Conservation (phyloP, 169 alveolate species). For the Eimeria acervulina region DNA sequence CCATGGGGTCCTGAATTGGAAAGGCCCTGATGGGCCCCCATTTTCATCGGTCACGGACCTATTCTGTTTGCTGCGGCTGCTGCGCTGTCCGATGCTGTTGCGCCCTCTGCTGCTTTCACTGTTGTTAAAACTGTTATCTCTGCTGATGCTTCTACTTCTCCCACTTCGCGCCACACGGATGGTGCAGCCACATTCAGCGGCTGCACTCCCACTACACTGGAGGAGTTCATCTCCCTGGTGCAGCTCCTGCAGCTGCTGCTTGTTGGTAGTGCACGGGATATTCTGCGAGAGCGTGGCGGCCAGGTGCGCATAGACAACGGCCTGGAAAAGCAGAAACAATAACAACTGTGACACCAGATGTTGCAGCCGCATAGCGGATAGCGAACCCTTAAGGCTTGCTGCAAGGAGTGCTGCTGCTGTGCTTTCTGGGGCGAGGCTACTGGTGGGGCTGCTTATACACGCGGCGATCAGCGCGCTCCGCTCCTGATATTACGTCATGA, state of each 20-base stretch:
- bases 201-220: neutral
- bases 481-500: neutral
- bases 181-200: neutral
- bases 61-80: neutral
- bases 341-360: neutral
- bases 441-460: conserved; percentile 27
- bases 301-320: neutral
- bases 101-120: conserved; percentile 19
- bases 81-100: neutral
- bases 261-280: neutral
- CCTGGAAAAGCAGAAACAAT: neutral
- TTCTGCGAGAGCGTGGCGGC: conserved; percentile 2
- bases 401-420: conserved; percentile 7
- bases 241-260: conserved; percentile 2
- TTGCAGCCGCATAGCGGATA: conserved; percentile 58
- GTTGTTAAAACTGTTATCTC: neutral
- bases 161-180: neutral
- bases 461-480: conserved; percentile 36
- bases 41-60: neutral
- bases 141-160: neutral
- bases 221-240: conserved; percentile 14
- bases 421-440: neutral
- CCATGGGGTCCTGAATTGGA: conserved; percentile 5
- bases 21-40: conserved; percentile 22
- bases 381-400: conserved; percentile 7